Conservation (phyloP, 306 rosid species). For the Castanea mollissima region DNA sequence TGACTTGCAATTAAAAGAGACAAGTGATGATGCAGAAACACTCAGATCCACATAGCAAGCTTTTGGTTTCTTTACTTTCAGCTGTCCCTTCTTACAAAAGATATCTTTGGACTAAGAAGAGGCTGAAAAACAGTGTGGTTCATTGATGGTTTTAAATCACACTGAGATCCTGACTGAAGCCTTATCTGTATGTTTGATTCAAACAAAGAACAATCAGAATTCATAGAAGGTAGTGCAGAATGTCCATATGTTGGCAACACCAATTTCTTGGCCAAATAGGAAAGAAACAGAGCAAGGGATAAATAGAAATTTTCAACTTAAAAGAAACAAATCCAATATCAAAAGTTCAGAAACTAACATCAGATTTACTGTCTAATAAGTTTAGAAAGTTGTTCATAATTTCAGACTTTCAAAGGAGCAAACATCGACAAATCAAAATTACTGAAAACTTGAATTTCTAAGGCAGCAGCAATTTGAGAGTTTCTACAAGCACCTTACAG, state of each 20-base stretch:
- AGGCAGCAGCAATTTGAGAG: not conserved
- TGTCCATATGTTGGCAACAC: not conserved
- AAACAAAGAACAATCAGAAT: constrained; percentile 7
- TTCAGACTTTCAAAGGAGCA: not conserved
- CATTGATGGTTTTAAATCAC: constrained; percentile 25
- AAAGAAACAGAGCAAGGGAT: too few relatives aligned
- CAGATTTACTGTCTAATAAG: not conserved
- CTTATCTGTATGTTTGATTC: constrained; percentile 44
- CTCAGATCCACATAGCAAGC: constrained; percentile 19
- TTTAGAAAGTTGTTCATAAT: not conserved
- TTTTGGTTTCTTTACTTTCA: constrained; percentile 35
- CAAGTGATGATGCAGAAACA: not conserved
- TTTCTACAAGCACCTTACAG: not conserved
- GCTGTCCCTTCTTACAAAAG: constrained; percentile 39
- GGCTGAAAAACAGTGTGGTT: constrained; percentile 25
- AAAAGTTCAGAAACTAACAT: not conserved
- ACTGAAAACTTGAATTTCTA: not conserved
- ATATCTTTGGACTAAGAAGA: constrained; percentile 40
- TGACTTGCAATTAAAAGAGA: not conserved
- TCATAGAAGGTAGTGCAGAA: not conserved
- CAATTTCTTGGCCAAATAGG: too few relatives aligned
- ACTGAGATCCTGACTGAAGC: constrained; percentile 35
- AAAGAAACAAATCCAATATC: not conserved
- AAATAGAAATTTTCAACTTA: not conserved
- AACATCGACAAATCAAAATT: not conserved